Base-by-base conservation (phyloP, 306 rosid species). In the Prunus fruticosa region DNA sequence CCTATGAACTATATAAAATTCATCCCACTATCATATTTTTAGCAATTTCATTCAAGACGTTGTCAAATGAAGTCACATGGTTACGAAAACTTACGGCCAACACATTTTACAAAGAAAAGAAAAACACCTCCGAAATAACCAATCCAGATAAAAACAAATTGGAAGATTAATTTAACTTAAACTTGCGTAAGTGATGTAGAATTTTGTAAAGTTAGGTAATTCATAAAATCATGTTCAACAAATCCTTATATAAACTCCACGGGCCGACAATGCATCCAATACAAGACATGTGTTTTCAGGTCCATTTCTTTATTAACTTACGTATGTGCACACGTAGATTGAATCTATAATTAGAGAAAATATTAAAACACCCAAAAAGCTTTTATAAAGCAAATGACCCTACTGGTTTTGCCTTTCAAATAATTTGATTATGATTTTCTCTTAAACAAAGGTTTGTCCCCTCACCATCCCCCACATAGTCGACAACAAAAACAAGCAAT, bases 201-300 rank as follows among this genome's bases (percentile, higher is more conserved):
- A 30, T 32, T 64, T 32, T 34, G 47, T 34, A 6, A 16, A 11
- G 10, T 64, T 3, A 8, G 23, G 69, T 64, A 64, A 64, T 34
- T 64, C n/a, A 6, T 2, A 20, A 32, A 64, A 34, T 64, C 18
- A 7, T 19, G 18, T 34, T 6, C 2, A 34, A 34, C 15, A 64
- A 19, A 34, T 18, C 65, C 18, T 13, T 60, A 7, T 15, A 16
- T 7, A 3, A 16, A 69, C 45, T 69, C 13, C 64, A 38, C 52
- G 79, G 82, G 63, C 88, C 89, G 96, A 81, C 93, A 85, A 82
- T 69, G 62, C 70, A 79, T 73, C 88, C 78, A 74, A 66, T 76
- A 53, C 51, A 81, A 56, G 83, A 89, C 97, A 82, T 52, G 81
- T 87, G 88, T 92, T 64, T 79, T 23, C 67, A 53, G 58, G 53